Conservation (phyloP, 2,329 filamentous ascomycete genomes). For the Aspergillus fumigatus region DNA sequence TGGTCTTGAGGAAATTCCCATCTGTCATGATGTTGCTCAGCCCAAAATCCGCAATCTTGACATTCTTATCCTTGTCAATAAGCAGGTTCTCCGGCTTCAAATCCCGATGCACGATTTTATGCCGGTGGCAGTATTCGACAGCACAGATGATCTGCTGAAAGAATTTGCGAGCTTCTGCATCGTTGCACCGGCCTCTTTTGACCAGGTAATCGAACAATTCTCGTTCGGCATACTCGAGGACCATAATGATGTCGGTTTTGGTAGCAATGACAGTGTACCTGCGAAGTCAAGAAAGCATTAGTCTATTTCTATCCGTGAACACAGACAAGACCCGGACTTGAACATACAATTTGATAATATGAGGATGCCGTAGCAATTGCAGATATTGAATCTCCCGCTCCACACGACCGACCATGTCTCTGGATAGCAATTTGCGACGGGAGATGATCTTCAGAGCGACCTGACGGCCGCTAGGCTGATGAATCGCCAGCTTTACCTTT, state of each 20-base stretch:
- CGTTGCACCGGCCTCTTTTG: conserved; percentile 83
- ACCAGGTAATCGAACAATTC: conserved; percentile 99
- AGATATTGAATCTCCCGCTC: conserved; percentile 98
- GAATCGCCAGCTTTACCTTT: conserved; percentile 95
- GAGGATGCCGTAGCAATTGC: conserved; percentile 88
- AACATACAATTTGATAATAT: conserved; percentile 94
- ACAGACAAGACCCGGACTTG: not conserved
- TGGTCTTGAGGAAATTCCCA: conserved; percentile 97
- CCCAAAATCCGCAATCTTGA: conserved; percentile 98
- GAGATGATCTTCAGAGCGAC: conserved; percentile 98
- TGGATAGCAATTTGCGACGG: conserved; percentile 88
- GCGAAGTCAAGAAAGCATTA: conserved; percentile 13
- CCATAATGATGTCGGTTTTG: conserved; percentile 94
- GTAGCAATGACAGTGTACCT: conserved; percentile 98
- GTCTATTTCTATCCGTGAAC: conserved; percentile 5
- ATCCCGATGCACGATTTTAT: conserved; percentile 98
- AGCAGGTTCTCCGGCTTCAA: conserved; percentile 96
- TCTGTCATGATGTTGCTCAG: conserved; percentile 99
- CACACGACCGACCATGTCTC: conserved; percentile 96
- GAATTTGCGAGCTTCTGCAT: conserved; percentile 90
- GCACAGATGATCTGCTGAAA: conserved; percentile 99
- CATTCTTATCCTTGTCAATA: conserved; percentile 90
- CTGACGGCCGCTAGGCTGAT: conserved; percentile 87
- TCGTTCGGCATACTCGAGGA: conserved; percentile 92
- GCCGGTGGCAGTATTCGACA: conserved; percentile 96